phyloP scores from a whole-genome alignment of 75 land plant genomes.

The Isoetes taiwanensis region DNA sequence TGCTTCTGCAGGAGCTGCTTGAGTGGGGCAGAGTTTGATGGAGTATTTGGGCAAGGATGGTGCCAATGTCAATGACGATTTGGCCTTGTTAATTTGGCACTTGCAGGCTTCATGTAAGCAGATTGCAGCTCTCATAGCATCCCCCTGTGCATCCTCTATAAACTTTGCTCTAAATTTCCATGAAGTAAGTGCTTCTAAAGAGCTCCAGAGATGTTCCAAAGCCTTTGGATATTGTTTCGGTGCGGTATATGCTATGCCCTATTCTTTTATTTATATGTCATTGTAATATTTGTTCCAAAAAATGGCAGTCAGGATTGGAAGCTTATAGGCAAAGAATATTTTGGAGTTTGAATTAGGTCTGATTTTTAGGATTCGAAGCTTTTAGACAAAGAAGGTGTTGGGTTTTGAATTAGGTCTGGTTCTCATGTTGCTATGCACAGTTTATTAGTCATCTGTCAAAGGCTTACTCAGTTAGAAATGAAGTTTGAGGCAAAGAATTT shows the following conservation, averaged over 20 bases:
- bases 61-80: slow-evolving; percentile 46
- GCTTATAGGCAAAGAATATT: background rate
- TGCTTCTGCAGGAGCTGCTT: too few relatives aligned
- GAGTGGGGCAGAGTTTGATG: too few relatives aligned
- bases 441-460: too few relatives aligned
- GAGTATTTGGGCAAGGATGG: slow-evolving; percentile 50
- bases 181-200: slow-evolving; percentile 18
- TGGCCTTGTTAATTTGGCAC: slow-evolving; percentile 51
- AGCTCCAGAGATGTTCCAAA: slow-evolving; percentile 59
- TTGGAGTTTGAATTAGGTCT: background rate
- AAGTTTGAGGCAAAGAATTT: too few relatives aligned
- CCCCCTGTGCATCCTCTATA: slow-evolving; percentile 64
- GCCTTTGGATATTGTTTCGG: slow-evolving; percentile 82
- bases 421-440: too few relatives aligned
- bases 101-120: slow-evolving; percentile 76
- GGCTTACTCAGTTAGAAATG: too few relatives aligned
- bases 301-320: background rate
- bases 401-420: background rate
- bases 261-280: background rate
- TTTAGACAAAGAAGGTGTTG: background rate
- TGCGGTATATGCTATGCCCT: background rate
- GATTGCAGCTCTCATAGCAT: slow-evolving; percentile 80
- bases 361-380: background rate
- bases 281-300: background rate
- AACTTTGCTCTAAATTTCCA: too few relatives aligned